Conservation (phyloP, 139 green algal species). For the Chlorella sp. region DNA sequence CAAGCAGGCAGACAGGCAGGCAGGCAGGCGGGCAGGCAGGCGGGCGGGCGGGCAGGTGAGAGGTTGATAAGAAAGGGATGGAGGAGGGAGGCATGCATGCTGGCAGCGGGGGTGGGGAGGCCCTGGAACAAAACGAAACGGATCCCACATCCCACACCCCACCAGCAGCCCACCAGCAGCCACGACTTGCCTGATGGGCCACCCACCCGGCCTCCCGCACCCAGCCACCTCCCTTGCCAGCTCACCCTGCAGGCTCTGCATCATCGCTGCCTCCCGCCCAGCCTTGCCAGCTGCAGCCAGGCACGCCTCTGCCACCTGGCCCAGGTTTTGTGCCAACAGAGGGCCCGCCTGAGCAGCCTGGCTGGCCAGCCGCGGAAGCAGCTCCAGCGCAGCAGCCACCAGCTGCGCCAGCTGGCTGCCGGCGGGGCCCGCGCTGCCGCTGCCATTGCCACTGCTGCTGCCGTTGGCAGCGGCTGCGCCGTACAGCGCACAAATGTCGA, state of each 20-base stretch:
- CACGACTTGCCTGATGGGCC: too few species aligned
- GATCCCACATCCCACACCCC: too few species aligned
- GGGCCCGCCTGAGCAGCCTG: slow-evolving; percentile 55
- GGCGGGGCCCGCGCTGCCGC: too few species aligned
- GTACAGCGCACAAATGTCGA: slow-evolving; percentile 36
- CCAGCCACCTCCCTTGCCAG: too few species aligned
- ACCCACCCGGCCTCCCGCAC: too few species aligned
- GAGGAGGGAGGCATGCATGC: too few species aligned
- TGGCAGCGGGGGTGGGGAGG: too few species aligned
- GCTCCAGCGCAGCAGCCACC: slow-evolving; percentile 39
- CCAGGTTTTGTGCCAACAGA: slow-evolving; percentile 67
- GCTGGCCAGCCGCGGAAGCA: slow-evolving; percentile 67
- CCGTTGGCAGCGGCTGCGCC: not conserved
- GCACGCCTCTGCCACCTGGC: slow-evolving; percentile 46
- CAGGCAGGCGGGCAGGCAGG: not conserved
- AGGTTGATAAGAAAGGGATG: not conserved
- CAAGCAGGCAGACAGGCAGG: too few species aligned
- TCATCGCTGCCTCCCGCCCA: not conserved
- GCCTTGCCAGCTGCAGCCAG: not conserved
- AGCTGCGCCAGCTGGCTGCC: slow-evolving; percentile 7
- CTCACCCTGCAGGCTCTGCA: slow-evolving; percentile 45
- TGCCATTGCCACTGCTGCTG: not conserved
- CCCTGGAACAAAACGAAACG: too few species aligned
- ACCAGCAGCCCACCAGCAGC: too few species aligned
- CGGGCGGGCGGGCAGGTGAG: too few species aligned